phyloP scores from a whole-genome alignment of 2,329 filamentous ascomycete genomes.

The Fusarium irregulare region DNA sequence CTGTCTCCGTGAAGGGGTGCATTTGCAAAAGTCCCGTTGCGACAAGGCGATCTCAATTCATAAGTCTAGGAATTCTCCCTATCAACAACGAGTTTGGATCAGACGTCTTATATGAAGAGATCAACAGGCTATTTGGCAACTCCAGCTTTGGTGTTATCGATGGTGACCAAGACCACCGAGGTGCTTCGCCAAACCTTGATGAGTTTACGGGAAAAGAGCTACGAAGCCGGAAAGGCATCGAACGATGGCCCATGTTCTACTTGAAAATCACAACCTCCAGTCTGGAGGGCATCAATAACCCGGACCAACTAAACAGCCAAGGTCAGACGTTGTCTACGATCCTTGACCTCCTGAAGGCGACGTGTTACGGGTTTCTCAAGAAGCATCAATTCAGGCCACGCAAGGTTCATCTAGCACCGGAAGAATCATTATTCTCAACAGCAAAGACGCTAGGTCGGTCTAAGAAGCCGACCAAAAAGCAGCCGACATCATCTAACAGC shows the following conservation, averaged over 20 bases:
- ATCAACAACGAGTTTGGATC: conserved; percentile 65
- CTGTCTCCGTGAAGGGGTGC: conserved; percentile 73
- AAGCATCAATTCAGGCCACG: conserved; percentile 75
- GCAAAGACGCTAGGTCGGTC: conserved; percentile 32
- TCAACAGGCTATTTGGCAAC: conserved; percentile 80
- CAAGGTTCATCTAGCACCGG: conserved; percentile 39
- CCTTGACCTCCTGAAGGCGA: conserved; percentile 72
- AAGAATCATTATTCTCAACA: conserved; percentile 45
- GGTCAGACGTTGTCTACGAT: conserved; percentile 61
- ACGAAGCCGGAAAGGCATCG: conserved; percentile 69
- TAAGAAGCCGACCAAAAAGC: conserved; percentile 30
- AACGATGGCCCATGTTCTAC: conserved; percentile 91
- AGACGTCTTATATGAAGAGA: conserved; percentile 77
- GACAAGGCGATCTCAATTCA: conserved; percentile 80
- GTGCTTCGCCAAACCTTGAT: conserved; percentile 54
- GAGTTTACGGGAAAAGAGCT: conserved; percentile 63
- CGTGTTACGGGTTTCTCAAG: conserved; percentile 79
- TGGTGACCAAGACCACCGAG: conserved; percentile 53
- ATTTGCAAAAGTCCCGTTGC: conserved; percentile 78
- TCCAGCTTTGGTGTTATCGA: conserved; percentile 80
- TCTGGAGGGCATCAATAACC: conserved; percentile 50
- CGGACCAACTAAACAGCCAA: conserved; percentile 57
- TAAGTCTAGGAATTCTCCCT: conserved; percentile 80
- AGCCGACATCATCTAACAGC: conserved; percentile 8
- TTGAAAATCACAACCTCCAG: conserved; percentile 68